These are phyloP conservation scores for Trametes coccinea DNA, from an alignment of 768 basidiomycete genomes.

Conservation along the genomic window DNA sequence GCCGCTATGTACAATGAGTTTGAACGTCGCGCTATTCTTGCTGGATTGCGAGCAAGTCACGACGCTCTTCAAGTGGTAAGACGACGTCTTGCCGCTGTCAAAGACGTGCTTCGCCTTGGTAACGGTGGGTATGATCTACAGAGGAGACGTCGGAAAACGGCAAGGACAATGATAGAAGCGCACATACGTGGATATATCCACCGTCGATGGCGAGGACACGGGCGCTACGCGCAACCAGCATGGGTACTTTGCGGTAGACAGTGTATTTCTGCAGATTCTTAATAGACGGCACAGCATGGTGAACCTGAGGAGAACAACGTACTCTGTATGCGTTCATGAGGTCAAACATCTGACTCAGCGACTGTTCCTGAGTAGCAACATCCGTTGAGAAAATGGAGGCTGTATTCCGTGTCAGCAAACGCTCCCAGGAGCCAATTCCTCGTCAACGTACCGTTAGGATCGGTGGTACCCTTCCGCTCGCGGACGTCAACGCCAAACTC, in stretches of 20 bases:
- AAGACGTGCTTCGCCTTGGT: slow-evolving; percentile 80
- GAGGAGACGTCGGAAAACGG: background rate
- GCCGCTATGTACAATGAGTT: slow-evolving; percentile 76
- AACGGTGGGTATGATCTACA: slow-evolving; percentile 84
- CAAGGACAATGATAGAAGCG: background rate
- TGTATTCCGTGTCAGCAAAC: slow-evolving; percentile 28
- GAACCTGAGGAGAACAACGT: background rate
- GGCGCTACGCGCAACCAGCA: slow-evolving; percentile 89
- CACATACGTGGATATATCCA: slow-evolving; percentile 81
- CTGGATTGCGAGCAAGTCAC: slow-evolving; percentile 80
- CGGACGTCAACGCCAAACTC: slow-evolving; percentile 69
- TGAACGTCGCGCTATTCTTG: slow-evolving; percentile 82
- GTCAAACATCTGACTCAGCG: slow-evolving; percentile 65
- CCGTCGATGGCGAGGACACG: slow-evolving; percentile 93
- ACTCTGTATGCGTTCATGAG: slow-evolving; percentile 88
- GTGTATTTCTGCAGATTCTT: slow-evolving; percentile 68
- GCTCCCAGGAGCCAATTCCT: no score
- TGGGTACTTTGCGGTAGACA: slow-evolving; percentile 92
- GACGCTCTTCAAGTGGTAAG: slow-evolving; percentile 89
- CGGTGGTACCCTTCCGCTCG: slow-evolving; percentile 71
- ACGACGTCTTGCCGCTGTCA: slow-evolving; percentile 87
- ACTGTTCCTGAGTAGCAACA: slow-evolving; percentile 66
- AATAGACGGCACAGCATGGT: background rate
- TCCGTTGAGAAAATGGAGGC: slow-evolving; percentile 81
- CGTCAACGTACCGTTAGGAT: slow-evolving; percentile 76